A percentile compares a stretch with the other conserved stretches of the same genome.
Conservation (phyloP, 1,284 basidiomycete species). For the Puccinia horiana region DNA sequence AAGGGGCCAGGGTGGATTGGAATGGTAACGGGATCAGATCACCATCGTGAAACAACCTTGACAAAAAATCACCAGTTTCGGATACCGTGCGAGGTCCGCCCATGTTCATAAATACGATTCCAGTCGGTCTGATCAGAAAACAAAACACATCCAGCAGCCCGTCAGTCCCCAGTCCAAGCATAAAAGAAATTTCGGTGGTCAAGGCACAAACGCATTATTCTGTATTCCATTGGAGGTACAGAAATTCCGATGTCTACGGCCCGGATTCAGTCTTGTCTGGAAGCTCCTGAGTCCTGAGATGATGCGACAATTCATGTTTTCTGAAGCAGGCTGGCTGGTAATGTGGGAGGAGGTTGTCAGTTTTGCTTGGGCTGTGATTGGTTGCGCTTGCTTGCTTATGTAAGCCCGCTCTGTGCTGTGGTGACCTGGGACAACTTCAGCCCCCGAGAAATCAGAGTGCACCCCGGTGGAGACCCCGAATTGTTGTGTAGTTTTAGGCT, state of each 20-base stretch:
- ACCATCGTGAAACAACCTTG: conserved; percentile 86
- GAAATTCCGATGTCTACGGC: not conserved
- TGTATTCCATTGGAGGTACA: not conserved
- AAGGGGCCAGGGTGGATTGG: conserved; percentile 80
- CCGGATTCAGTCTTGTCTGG: not conserved
- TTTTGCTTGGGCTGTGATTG: not conserved
- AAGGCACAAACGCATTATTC: not conserved
- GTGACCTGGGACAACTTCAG: too few species aligned
- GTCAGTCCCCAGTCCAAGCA: not conserved
- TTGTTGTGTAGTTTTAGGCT: too few species aligned
- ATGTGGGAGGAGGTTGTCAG: not conserved
- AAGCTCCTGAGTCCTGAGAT: not conserved
- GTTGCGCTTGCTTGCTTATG: not conserved
- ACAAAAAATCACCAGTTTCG: conserved; percentile 70
- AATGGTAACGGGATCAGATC: conserved; percentile 96
- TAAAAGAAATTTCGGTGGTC: too few species aligned
- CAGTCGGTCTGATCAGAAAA: conserved; percentile 61
- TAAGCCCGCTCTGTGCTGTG: too few species aligned
- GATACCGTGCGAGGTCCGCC: conserved; percentile 83
- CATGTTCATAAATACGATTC: conserved; percentile 97
- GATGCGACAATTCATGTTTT: not conserved
- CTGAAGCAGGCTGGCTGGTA: not conserved
- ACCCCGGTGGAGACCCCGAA: too few species aligned
- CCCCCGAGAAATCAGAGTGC: too few species aligned
- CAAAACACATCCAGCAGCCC: not conserved